A percentile compares a stretch with the other conserved stretches of the same genome.
Conservation (phyloP, 768 basidiomycete species). For the Tylopilus plumbeoviolaceoides region DNA sequence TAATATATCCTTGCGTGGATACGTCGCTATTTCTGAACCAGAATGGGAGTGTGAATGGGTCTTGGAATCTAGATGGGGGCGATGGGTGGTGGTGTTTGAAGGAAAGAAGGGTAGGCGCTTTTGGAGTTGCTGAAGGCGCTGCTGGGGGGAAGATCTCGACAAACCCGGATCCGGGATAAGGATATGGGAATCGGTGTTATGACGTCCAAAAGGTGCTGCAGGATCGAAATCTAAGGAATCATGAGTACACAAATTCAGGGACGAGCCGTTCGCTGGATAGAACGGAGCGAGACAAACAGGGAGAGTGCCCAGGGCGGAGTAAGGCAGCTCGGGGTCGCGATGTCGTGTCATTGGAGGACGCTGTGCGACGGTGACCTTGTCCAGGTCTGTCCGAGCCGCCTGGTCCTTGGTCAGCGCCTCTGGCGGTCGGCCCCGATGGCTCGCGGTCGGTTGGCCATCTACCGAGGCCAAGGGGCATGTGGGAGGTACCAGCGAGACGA, state of each 20-base stretch:
- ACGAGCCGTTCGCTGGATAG: conserved; percentile 5
- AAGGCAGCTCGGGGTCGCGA: conserved; percentile 41
- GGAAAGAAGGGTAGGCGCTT: conserved; percentile 26
- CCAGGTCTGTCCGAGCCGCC: conserved; percentile 4
- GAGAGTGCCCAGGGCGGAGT: conserved; percentile 14
- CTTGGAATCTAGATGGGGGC: conserved; percentile 26
- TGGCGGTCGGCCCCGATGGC: conserved; percentile 13
- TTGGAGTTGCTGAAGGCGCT: conserved; percentile 33
- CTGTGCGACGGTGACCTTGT: conserved; percentile 25
- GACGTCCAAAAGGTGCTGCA: conserved; percentile 3
- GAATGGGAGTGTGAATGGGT: conserved; percentile 38
- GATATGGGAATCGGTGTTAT: conserved; percentile 9
- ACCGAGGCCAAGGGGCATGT: conserved; percentile 24
- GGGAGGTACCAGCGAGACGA: background rate
- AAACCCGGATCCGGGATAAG: conserved; percentile 11
- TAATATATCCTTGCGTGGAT: conserved; percentile 10
- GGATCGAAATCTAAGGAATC: conserved; percentile 11
- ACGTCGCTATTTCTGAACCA: conserved; percentile 31
- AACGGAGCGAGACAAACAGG: conserved; percentile 18
- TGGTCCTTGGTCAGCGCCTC: conserved; percentile 7
- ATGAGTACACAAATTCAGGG: conserved; percentile 10
- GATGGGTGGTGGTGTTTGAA: conserved; percentile 37
- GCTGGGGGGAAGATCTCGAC: conserved; percentile 14
- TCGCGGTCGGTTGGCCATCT: conserved; percentile 22
- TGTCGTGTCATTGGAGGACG: conserved; percentile 47